Base-by-base conservation (phyloP, 805 yeast genomes). In the Tetrapisispora fleetii region DNA sequence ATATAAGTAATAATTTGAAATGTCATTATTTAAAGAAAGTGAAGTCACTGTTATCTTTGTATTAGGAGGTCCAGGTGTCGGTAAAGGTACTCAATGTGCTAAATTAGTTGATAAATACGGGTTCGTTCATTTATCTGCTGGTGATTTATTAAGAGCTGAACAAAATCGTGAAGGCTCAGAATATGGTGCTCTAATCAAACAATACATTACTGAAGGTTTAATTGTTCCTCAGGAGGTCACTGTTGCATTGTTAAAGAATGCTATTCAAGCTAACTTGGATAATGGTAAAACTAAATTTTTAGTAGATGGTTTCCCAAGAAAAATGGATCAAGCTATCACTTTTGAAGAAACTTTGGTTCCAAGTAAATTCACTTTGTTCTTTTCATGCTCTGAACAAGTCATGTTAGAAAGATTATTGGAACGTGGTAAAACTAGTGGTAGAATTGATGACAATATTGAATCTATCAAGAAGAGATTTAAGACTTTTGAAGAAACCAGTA, bases 31-130 rank as follows among this genome's bases (percentile, higher is more conserved):
- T 62, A 68, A 76, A 10, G 74, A 76, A 2, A 79, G 80, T 37
- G 81, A 86, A 48, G 80, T 85, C 28, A 79, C 85, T 27, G 95
- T 91, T 4, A 75, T 90, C 27, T 91, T 87, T 65, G 96, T 91
- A 18, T 77, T 91, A 32, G 99, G 99, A 40, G 98, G 98, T 3
- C 98, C 98, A 5, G 98, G 98, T 19, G 86, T 95, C 28, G 98
- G 99, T 40, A 93, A 93, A 64, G 98, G 99, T 49, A 91, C 99
- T 1, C 99, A 91, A 68, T 87, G 97, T 72, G 83, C 82, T 32
- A 85, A 80, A 61, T 74, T 91, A 49, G 97, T 91, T 40, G 68
- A 76, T 19, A 86, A 89, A 58, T 84, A 78, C 63, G 80, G 82
- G 17, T 93, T 90, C 66, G 82, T 84, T 32, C 99, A 91, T 64